Percentiles rank a stretch among this genome's conserved stretches.
phyloP scores from a whole-genome alignment of 108 stramenopile species.

The Fragilaria radians region DNA sequence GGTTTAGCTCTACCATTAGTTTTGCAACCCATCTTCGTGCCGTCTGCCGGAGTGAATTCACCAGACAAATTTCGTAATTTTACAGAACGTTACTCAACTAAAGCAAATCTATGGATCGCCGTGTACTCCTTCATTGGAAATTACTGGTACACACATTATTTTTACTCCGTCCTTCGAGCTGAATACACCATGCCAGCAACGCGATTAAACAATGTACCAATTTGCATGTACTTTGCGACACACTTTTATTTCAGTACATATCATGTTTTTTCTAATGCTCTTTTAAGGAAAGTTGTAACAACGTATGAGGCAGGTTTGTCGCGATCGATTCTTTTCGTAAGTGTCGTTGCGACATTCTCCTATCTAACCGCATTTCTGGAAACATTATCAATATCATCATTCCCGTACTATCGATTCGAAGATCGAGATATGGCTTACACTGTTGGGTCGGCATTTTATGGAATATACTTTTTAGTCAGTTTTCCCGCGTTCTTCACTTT shows the following conservation, averaged over 20 bases:
- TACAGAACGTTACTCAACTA: slow-evolving; percentile 71
- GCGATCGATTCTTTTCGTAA: slow-evolving; percentile 49
- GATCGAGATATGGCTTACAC: slow-evolving; percentile 45
- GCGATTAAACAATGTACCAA: slow-evolving; percentile 95
- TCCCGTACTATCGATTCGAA: slow-evolving; percentile 95
- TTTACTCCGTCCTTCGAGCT: slow-evolving; percentile 93
- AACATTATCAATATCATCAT: slow-evolving; percentile 90
- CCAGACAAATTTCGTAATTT: slow-evolving; percentile 68
- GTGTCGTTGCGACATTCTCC: slow-evolving; percentile 39
- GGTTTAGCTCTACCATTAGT: slow-evolving; percentile 77
- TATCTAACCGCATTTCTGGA: slow-evolving; percentile 98
- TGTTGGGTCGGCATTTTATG: slow-evolving; percentile 80
- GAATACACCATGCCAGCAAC: slow-evolving; percentile 91
- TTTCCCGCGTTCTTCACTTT: slow-evolving; percentile 90
- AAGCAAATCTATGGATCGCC: slow-evolving; percentile 88
- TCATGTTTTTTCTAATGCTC: slow-evolving; percentile 87
- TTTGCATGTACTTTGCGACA: slow-evolving; percentile 90
- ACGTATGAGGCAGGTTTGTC: slow-evolving; percentile 32
- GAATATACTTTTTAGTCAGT: slow-evolving; percentile 97
- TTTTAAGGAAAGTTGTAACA: slow-evolving; percentile 74
- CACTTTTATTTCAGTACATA: slow-evolving; percentile 97
- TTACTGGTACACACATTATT: slow-evolving; percentile 96
- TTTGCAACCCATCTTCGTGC: slow-evolving; percentile 76
- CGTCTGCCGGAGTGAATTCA: slow-evolving; percentile 44
- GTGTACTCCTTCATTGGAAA: slow-evolving; percentile 96